Evolutionary conservation across 169 alveolate genomes (phyloP), one percentile per base, ranked within the genome.

Genomic region (Plasmodium malariae): DNA sequence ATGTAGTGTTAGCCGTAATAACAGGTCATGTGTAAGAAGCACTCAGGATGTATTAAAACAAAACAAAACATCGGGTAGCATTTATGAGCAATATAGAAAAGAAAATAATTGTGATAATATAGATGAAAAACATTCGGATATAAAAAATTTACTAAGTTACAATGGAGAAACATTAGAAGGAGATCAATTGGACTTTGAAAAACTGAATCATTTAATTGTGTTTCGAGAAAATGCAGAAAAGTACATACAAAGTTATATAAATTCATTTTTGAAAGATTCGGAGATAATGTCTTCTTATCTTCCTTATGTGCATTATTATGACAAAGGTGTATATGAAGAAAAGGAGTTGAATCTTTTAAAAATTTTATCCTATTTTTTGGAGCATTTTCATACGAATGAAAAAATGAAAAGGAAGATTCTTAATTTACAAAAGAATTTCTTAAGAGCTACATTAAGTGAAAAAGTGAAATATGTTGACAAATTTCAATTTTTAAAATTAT

Each of bases 291-390:
- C 70, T 26, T 76, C 76, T 9, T 76, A 76, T 76, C 45, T 76
- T 19, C 89, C 89, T 14, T 76, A 60, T 36, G 19, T 63, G 9
- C 89, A 76, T 67, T 76, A 76, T 67, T 76, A 76, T 49, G 89
- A 76, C 48, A 9, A 62, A 68, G 24, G 34, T 43, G 21, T 67
- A 36, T 76, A 60, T 68, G 89, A 62, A n/a, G 28, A 62, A 21
- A 76, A 76, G 34, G 68, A 76, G 43, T 21, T 9, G 34, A 63
- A 76, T 4, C 14, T 76, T 76, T 76, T 76, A 43, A 76, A 63
- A 26, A 76, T 76, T 1, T 45, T 60, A 3, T 14, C 48, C 14
- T 55, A 63, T 40, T 60, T 48, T 62, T 21, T 40, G 48, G 89
- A 76, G 5, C 32, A 24, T 43, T 76, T 62, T 32, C 51, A 43